Base-by-base conservation (phyloP, 2,329 filamentous ascomycete genomes). In the Pseudogymnoascus sp. region DNA sequence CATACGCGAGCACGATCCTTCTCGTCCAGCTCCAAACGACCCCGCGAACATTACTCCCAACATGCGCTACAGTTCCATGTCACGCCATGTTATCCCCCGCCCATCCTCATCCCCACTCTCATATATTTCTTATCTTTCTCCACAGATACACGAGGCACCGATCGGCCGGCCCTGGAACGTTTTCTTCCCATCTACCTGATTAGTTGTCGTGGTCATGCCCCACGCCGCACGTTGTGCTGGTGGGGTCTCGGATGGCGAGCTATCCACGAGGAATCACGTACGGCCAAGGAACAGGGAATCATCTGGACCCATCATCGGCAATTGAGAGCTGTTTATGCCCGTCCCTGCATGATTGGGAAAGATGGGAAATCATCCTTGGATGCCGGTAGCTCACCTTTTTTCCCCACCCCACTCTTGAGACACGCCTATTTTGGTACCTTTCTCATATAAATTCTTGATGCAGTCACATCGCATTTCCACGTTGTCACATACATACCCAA, bases 231-330 rank as follows among this genome's bases (percentile, higher is more conserved):
- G 44, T 53, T 31, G 23, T 14, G 44, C 12, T 5, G 14, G 44
- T 53, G 44, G 44, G 40, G 21, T 10, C 44, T 2, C 12, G 44
- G 44, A 53, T 53, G 44, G 67, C 67, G 67, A 67, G 67, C 64
- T 68, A 65, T 31, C 60, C 23, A 31, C 37, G 36, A 14, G 59
- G 21, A 64, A 67, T 68, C 56, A 63, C 64, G 56, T 42, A 64
- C 59, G 50, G 18, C 40, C 36, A 56, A 53, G 46, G 46, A 28
- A 53, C 46, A 53, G 23, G 46, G 23, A 8, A 31, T 2, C 23
- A 16, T 53, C 46, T 31, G 46, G 7, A 31, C 14, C 46, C 46
- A 28, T 31, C 46, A 31, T 16, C 46, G 23, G 46, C 23, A 16
- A 31, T 31, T 53, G 23, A 11, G 46, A 53, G 25, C 25, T 53